Evolutionary conservation across 2,329 filamentous ascomycete genomes (phyloP), one percentile per base, ranked within the genome.

Genomic region (Fusarium abutilonis): DNA sequence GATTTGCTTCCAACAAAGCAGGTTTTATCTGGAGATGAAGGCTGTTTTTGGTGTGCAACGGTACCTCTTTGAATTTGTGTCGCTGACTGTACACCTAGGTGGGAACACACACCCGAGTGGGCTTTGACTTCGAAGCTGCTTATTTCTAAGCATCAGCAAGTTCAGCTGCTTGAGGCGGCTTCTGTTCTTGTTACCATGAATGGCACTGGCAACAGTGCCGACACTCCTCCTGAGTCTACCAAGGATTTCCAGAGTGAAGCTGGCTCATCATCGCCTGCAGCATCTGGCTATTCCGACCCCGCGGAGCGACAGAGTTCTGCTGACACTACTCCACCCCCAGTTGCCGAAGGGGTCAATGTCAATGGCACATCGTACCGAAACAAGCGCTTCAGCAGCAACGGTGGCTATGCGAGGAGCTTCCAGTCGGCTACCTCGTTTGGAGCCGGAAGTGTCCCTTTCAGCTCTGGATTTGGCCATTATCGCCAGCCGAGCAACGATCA

Each of bases 41-140:
- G 44, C 51, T 64, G 56, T 43, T 34, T 41, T 52, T 60, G 58
- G 60, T 53, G 52, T 64, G 61, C 44, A 60, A 50, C 52, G 51
- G 59, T 47, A 46, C 34, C 50, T 64, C 42, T 50, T 31, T 58
- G 63, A 64, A 64, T 56, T 51, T 52, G 43, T 66, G 67, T 70
- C 64, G 60, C 68, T 73, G 58, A 73, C 70, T 68, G 49, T 51
- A 39, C 62, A 26, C 23, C 46, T 68, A 99, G 94, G 85, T 99
- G 95, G 95, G 95, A 99, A 82, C 95, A 99, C 79, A 96, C 96
- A 76, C 94, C 95, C 68, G 92, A 97, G 81, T 99, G 95, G 95
- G 91, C 93, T 48, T 89, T 90, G 76, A 99, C 95, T 52, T 98
- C 95, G 70, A 98, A 98, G 80, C 84, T 98, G 74, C 88, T 98